Percentiles rank a stretch among this genome's conserved stretches.
These are phyloP conservation scores for Kuraishia capsulata DNA, from an alignment of 805 yeast genomes.

Conservation along the genomic window DNA sequence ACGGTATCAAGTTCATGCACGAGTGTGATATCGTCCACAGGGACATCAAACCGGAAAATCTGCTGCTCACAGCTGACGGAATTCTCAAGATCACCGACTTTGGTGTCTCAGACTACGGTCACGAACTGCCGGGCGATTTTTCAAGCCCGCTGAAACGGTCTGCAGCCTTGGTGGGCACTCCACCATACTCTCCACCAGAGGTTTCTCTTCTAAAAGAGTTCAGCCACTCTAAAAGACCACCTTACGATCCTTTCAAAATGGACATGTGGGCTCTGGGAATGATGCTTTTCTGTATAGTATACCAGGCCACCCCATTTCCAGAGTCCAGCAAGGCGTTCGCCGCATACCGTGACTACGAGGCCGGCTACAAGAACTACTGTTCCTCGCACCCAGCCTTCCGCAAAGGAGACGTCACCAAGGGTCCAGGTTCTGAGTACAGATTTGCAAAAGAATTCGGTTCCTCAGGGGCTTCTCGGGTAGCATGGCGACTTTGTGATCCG, in stretches of 20 bases:
- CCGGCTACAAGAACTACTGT: slow-evolving; percentile 26
- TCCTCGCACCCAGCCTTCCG: slow-evolving; percentile 30
- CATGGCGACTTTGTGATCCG: slow-evolving; percentile 74
- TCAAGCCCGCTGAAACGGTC: slow-evolving; percentile 27
- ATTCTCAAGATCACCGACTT: slow-evolving; percentile 81
- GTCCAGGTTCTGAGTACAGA: slow-evolving; percentile 69
- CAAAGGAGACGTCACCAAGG: slow-evolving; percentile 32
- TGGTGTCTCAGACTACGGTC: slow-evolving; percentile 77
- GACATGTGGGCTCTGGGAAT: slow-evolving; percentile 76
- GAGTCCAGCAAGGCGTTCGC: slow-evolving; percentile 38
- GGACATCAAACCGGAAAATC: slow-evolving; percentile 91
- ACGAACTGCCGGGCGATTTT: slow-evolving; percentile 45
- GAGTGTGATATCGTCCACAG: slow-evolving; percentile 78
- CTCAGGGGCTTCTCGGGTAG: slow-evolving; percentile 58
- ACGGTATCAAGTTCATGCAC: slow-evolving; percentile 65
- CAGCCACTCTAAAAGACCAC: slow-evolving; percentile 21
- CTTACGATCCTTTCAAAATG: slow-evolving; percentile 56
- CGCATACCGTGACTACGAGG: slow-evolving; percentile 49
- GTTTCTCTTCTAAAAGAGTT: slow-evolving; percentile 46
- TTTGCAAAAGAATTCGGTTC: slow-evolving; percentile 58
- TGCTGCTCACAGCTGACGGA: slow-evolving; percentile 52
- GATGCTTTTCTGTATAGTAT: slow-evolving; percentile 52
- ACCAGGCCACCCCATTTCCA: slow-evolving; percentile 53
- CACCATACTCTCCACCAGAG: slow-evolving; percentile 81
- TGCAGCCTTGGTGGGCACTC: slow-evolving; percentile 65